Percentiles rank a stretch among this genome's conserved stretches.
Conservation (phyloP, 257 asterid genomes). For the Fraxinus quadrangulata region DNA sequence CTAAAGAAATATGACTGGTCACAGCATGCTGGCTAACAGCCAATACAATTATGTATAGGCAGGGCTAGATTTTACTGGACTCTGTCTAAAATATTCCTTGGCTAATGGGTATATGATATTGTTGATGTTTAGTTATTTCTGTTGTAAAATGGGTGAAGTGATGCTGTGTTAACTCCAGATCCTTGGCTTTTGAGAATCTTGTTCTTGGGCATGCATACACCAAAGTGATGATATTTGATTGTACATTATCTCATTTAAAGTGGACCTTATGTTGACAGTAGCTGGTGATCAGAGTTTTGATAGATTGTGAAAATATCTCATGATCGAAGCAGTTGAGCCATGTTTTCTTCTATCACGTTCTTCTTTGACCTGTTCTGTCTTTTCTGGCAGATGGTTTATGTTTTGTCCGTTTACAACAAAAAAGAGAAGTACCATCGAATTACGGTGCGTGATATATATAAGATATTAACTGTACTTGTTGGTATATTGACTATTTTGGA, state of each 20-base stretch:
- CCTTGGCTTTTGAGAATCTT: conserved; percentile 1
- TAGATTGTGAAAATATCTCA: conserved; percentile 20
- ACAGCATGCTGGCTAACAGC: neutral
- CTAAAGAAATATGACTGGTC: neutral
- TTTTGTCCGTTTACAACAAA: conserved; percentile 71
- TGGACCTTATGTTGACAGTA: conserved; percentile 19
- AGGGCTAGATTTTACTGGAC: neutral
- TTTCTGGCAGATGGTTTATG: conserved; percentile 71
- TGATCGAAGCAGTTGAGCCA: conserved; percentile 11
- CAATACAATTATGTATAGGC: neutral
- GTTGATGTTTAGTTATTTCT: conserved; percentile 13
- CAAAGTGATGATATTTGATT: conserved; percentile 11
- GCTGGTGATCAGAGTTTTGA: conserved; percentile 19
- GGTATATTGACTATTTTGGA: conserved; percentile 8
- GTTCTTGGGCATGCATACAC: conserved; percentile 15
- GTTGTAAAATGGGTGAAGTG: neutral
- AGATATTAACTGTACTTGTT: conserved; percentile 13
- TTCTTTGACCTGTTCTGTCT: conserved; percentile 21
- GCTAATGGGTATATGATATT: neutral
- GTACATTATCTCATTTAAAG: neutral
- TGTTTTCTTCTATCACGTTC: conserved; percentile 22
- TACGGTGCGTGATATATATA: conserved; percentile 47
- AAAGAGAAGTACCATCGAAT: conserved; percentile 70
- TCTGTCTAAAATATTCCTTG: conserved; percentile 5
- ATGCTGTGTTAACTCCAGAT: conserved; percentile 5